Percentiles rank a stretch among this genome's conserved stretches.
phyloP scores from a whole-genome alignment of 2,329 filamentous ascomycete genomes.

The Verticillium albo-atrum region DNA sequence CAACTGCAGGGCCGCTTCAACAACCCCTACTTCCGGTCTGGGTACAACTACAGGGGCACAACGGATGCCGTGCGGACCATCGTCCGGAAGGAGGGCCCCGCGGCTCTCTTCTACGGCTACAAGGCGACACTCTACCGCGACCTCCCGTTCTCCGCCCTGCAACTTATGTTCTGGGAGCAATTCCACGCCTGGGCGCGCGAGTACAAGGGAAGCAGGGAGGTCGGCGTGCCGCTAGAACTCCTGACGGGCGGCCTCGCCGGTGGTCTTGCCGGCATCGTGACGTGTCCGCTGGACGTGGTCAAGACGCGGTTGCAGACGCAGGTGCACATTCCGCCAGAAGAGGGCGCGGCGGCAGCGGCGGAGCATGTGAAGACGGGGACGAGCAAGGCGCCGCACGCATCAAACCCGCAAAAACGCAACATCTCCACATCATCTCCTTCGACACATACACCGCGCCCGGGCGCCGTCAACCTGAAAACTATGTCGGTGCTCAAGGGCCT shows the following conservation, averaged over 20 bases:
- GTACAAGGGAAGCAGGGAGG: slow-evolving; percentile 76
- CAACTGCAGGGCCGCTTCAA: slow-evolving; percentile 94
- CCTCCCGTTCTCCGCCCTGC: slow-evolving; percentile 89
- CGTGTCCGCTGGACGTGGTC: slow-evolving; percentile 93
- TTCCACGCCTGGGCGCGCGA: slow-evolving; percentile 76
- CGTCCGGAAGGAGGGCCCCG: slow-evolving; percentile 72
- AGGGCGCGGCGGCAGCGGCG: slow-evolving; percentile 14
- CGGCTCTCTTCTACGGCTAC: slow-evolving; percentile 93
- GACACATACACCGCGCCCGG: slow-evolving; percentile 74
- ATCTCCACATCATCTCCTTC: slow-evolving; percentile 91
- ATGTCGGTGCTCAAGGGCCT: slow-evolving; percentile 84
- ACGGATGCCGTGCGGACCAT: slow-evolving; percentile 83
- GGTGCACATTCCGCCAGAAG: slow-evolving; percentile 36
- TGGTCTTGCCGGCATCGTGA: slow-evolving; percentile 88
- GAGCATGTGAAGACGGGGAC: slow-evolving; percentile 2
- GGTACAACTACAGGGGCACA: slow-evolving; percentile 92
- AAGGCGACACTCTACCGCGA: slow-evolving; percentile 93
- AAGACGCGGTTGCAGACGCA: slow-evolving; percentile 97
- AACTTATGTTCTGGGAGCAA: slow-evolving; percentile 98
- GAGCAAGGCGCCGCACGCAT: slow-evolving; percentile 17
- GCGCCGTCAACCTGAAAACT: slow-evolving; percentile 77
- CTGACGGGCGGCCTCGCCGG: slow-evolving; percentile 86
- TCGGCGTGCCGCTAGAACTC: slow-evolving; percentile 81
- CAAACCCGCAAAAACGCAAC: slow-evolving; percentile 53
- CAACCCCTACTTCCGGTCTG: slow-evolving; percentile 88